Conservation (phyloP, 495 filamentous ascomycete genomes). For the Penicillium canariense region DNA sequence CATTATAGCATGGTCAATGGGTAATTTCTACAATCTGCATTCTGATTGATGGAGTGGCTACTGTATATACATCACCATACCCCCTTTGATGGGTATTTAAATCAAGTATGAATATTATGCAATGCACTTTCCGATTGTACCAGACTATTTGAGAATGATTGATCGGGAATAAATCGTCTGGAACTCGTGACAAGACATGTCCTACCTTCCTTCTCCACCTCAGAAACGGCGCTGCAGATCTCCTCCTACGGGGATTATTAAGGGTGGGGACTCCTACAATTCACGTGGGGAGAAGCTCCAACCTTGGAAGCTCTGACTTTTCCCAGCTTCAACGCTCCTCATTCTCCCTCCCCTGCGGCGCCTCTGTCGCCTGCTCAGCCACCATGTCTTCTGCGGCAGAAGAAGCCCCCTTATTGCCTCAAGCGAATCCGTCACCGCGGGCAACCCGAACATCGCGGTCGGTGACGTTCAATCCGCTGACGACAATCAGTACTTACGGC, state of each 20-base stretch:
- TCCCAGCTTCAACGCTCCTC: constrained; percentile 14
- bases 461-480: constrained; percentile 69
- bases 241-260: constrained; percentile 19
- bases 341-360: constrained; percentile 15
- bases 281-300: constrained; percentile 23
- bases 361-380: constrained; percentile 19
- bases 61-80: constrained; percentile 4
- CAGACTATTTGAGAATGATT: background rate
- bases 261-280: constrained; percentile 16
- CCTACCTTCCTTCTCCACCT: background rate
- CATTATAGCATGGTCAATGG: constrained; percentile 1
- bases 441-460: constrained; percentile 49
- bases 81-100: background rate
- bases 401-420: constrained; percentile 47
- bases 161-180: no score
- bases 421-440: constrained; percentile 42
- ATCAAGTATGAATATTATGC: background rate
- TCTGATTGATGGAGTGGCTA: background rate
- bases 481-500: constrained; percentile 57
- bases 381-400: constrained; percentile 46
- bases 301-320: constrained; percentile 27
- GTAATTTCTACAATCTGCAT: background rate
- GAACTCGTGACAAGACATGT: no score
- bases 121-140: background rate
- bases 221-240: background rate